Evolutionary conservation across 129 eudicot species (phyloP), one percentile per base, ranked within the genome.

Genomic region (Centrapalus pauciflorus): DNA sequence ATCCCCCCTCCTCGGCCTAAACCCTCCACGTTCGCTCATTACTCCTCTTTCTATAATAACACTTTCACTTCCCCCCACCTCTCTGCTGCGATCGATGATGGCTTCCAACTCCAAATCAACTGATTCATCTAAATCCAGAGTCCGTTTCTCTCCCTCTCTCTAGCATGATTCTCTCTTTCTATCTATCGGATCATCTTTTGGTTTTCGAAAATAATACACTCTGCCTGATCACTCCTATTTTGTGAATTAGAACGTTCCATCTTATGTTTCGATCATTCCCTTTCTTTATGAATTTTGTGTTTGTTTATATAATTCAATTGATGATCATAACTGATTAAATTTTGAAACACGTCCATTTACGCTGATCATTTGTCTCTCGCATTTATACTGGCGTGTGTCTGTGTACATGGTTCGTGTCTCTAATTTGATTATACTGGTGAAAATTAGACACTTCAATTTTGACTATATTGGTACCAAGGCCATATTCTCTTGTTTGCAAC

Each of bases 91-190:
- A 61, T 61, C 71, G 67, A 70, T 43, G 59, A 72, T 67, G 76
- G 49, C 37, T 50, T 72, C 75, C 70, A 66, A 25, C 30, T 71
- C 78, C 33, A 66, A 51, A 9, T 64, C 78, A 20, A 70, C 61
- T 14, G 71, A 61, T 60, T 38, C 83, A 4, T 66, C 83, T 38
- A 79, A 79, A 57, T 61, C 79, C 76, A 34, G 59, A 66, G 83
- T 79, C 28, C 12, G 62, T 67, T 49, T 27, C 20, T 26, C 30
- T 65, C 27, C 19, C 45, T 48, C 19, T 26, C 19, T 43, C 51
- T n/a, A n/a, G n/a, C n/a, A n/a, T n/a, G n/a, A n/a, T n/a, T 35
- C 32, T 20, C 27, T 20, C 30, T 16, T n/a, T n/a, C n/a, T n/a
- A n/a, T 34, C 45, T 19, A 11, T 23, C 11, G 4, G 11, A 38